Evolutionary conservation across 768 basidiomycete genomes (phyloP), one percentile per base, ranked within the genome.

Genomic region (Auricularia sp.): DNA sequence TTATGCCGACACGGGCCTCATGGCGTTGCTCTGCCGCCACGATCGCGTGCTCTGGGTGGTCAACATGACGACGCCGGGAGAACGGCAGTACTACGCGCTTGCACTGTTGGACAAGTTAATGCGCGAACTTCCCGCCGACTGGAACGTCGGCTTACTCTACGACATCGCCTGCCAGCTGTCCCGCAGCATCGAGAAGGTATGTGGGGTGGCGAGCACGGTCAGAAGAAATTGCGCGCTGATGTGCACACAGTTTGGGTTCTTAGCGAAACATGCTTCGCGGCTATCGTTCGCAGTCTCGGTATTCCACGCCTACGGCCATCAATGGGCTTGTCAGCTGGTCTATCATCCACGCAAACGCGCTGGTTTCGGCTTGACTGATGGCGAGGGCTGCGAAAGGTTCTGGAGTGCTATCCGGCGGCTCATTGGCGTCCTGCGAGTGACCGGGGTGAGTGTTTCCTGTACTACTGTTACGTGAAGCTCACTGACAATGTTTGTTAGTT

Each of bases 141-240:
- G 67, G 69, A 62, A 76, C 75, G 56, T 78, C 73, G 1, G 73
- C 65, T 35, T 71, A 68, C 64, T 80, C 74, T 13, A 73, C 76
- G 13, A 71, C 65, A 66, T 80, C 74, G 0, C 74, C 73, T 58
- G 76, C 74, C 72, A 73, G 77, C 62, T 80, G 76, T 8, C 72
- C 69, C 2, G 74, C 63, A 6, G 68, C 70, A 39, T 45, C 64
- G 45, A 65, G 21, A 59, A 61, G 61, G 65, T 54, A 18, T 33
- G 34, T 29, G 34, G 44, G 59, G 29, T 39, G 18, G 34, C n/a
- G 35, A 16, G 14, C 6, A 18, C 18, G 14, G 61, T 5, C 7
- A 29, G 24, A 29, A 29, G 24, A 29, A 29, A 29, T 29, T 13
- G 13, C 39, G 39, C 7, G 13, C 13, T 39, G 13, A 39, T 39